Base-by-base conservation (phyloP, 2,329 filamentous ascomycete genomes). In the Colletotrichum spaethianum region DNA sequence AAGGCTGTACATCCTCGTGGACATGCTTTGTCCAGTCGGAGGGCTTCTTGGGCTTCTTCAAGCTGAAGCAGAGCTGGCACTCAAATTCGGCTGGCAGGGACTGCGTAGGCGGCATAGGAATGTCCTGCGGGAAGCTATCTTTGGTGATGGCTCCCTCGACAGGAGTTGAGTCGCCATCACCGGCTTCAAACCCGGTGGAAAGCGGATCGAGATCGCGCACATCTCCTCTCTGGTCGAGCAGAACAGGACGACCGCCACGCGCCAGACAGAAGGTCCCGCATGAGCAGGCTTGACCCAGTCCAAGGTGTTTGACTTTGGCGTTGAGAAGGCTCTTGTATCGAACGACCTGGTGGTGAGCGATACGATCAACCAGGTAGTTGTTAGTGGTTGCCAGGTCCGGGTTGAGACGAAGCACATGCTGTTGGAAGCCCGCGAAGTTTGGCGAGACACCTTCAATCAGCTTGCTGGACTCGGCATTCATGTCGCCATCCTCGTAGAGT, bases 1-100 rank as follows among this genome's bases (percentile, higher is more conserved):
- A 98, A 0, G 95, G 95, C 79, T 96, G 93, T 1, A 98, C 91
- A 79, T 98, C 95, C 82, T 98, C 95, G 76, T 97, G 94, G 0
- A 98, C 94, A 78, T 98, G 95, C 80, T 98, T 98, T 1, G 95
- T 97, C 95, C 95, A 98, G 81, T 98, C 95, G 0, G 95, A 98
- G 20, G 95, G 95, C 81, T 98, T 98, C 76, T 92, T 90, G 76
- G 96, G 95, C 77, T 91, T 94, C 85, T 96, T 97, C 63, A 91
- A 88, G 76, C 92, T 90, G 84, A 94, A 98, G 83, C 95, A 98
- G 28, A 98, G 85, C 46, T 93, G 92, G 76, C 95, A 98, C 83
- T 98, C 95, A 73, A 98, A 96, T 78, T 96, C 92, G 4, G 95
- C 94, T 0, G 95, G 95, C 8, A 98, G 87, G 20, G 89, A 89